Evolutionary conservation across 805 yeast genomes (phyloP).

Genomic region (Starmerella sp.): DNA sequence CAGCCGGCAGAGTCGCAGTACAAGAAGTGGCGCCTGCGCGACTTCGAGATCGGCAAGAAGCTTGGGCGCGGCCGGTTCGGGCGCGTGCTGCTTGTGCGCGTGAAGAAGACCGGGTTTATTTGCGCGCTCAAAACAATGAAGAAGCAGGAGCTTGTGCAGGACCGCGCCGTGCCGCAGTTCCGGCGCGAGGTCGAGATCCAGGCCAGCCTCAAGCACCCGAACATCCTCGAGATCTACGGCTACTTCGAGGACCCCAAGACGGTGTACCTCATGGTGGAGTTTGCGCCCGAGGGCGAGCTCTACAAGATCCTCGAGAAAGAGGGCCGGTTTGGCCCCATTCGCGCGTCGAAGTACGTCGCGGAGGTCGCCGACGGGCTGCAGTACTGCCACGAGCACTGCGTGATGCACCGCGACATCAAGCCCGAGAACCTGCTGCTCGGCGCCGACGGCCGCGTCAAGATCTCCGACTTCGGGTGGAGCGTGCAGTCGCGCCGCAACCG

Average conservation of each 20-base stretch:
- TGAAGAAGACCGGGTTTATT: conserved; percentile 59
- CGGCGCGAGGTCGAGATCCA: conserved; percentile 89
- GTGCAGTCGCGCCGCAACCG: conserved; percentile 55
- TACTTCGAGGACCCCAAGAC: conserved; percentile 72
- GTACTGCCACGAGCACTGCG: conserved; percentile 65
- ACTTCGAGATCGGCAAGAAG: conserved; percentile 77
- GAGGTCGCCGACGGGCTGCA: conserved; percentile 74
- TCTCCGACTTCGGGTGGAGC: conserved; percentile 96
- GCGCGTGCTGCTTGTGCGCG: conserved; percentile 78
- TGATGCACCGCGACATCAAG: conserved; percentile 86
- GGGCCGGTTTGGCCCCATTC: conserved; percentile 57
- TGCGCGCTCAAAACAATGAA: conserved; percentile 90
- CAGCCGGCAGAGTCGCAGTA: background rate
- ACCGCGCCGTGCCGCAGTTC: conserved; percentile 73
- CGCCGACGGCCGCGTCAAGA: conserved; percentile 56
- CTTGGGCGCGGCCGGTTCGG: conserved; percentile 94
- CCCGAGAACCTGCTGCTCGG: conserved; percentile 81
- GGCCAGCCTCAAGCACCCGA: conserved; percentile 58
- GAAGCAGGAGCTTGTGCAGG: conserved; percentile 61
- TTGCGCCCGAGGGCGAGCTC: conserved; percentile 74
- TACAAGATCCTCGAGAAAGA: conserved; percentile 51
- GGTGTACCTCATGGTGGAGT: conserved; percentile 77
- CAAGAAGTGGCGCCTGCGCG: conserved; percentile 36
- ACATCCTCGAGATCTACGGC: conserved; percentile 70
- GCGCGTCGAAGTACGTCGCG: conserved; percentile 62